Evolutionary conservation across 345 rosid genomes (phyloP).

Genomic region (Melastoma malabathricum): DNA sequence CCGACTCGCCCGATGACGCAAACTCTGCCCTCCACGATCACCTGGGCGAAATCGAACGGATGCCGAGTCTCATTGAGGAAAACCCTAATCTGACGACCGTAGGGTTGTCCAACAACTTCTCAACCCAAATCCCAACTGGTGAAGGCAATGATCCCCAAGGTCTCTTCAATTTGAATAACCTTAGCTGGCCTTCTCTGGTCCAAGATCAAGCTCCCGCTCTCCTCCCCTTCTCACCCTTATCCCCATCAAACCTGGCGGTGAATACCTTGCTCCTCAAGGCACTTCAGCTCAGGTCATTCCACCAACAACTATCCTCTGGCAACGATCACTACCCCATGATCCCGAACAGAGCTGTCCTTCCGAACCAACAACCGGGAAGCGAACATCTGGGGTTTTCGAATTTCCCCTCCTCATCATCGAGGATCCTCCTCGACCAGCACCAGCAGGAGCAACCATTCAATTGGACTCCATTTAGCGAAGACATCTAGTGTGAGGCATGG

Average conservation of each 20-base stretch:
- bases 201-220: slow-evolving; percentile 15
- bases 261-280: slow-evolving; percentile 82
- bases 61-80: slow-evolving; percentile 30
- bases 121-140: slow-evolving; percentile 14
- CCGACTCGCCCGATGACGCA: slow-evolving; percentile 66
- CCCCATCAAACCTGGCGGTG: slow-evolving; percentile 52
- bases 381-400: slow-evolving; percentile 7
- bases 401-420: slow-evolving; percentile 31
- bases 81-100: slow-evolving; percentile 17
- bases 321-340: too few relatives aligned
- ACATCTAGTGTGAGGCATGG: background rate
- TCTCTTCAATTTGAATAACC: background rate
- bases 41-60: slow-evolving; percentile 46
- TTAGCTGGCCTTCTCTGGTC: slow-evolving; percentile 18
- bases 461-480: slow-evolving; percentile 77
- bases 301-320: too few relatives aligned
- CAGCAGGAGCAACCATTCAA: slow-evolving; percentile 72
- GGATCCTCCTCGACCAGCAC: slow-evolving; percentile 17
- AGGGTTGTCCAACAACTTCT: slow-evolving; percentile 2
- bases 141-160: slow-evolving; percentile 11
- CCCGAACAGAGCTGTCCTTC: too few relatives aligned
- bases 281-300: slow-evolving; percentile 36
- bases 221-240: slow-evolving; percentile 49
- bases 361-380: too few relatives aligned
- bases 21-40: slow-evolving; percentile 51